These are phyloP conservation scores for Acanthochlamys bracteata DNA, from an alignment of 106 monocot species.

Conservation along the genomic window DNA sequence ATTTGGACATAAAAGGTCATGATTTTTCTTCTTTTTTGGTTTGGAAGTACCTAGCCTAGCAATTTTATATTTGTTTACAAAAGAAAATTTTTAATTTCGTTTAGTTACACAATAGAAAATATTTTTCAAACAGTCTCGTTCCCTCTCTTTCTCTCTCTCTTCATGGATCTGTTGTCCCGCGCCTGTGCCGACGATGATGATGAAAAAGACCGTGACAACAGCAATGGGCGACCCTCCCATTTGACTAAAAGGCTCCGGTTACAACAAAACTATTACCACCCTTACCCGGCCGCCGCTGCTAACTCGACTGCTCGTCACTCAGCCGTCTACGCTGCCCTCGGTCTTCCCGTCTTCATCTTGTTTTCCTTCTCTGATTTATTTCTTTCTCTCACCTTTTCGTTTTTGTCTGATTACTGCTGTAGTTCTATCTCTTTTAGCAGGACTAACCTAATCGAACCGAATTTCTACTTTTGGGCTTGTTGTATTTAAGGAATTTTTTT, in stretches of 20 bases:
- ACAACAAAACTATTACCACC: constrained; percentile 5
- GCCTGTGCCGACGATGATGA: constrained; percentile 50
- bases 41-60: too few relatives aligned
- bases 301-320: background rate
- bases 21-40: too few relatives aligned
- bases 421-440: background rate
- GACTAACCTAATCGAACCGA: too few relatives aligned
- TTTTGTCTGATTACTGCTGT: background rate
- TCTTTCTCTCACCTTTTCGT: background rate
- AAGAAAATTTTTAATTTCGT: too few relatives aligned
- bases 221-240: too few relatives aligned
- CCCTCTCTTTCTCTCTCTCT: background rate
- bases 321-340: constrained; percentile 7
- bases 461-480: too few relatives aligned
- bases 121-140: too few relatives aligned
- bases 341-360: constrained; percentile 22
- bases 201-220: background rate
- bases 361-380: background rate
- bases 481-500: too few relatives aligned
- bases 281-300: constrained; percentile 13
- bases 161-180: constrained; percentile 57
- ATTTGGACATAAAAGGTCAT: too few relatives aligned
- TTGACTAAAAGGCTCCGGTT: constrained; percentile 30
- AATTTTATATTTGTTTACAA: too few relatives aligned
- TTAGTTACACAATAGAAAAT: too few relatives aligned